Conservation (phyloP, 257 asterid genomes). For the Handroanthus guayacan region DNA sequence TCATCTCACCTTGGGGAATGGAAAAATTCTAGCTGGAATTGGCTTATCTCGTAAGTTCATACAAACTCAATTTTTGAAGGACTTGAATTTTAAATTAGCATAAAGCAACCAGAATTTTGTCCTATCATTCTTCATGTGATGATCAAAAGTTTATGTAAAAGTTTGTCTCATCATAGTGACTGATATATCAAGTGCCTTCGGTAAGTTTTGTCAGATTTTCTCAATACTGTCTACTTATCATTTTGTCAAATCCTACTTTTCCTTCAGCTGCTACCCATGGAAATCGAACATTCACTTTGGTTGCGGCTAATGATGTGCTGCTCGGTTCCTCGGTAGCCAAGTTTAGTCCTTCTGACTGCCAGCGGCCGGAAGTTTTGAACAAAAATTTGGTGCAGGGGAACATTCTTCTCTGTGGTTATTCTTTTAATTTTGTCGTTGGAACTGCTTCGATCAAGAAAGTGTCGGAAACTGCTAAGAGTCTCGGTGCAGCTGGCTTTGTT, state of each 20-base stretch:
- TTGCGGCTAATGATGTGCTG: conserved; percentile 93
- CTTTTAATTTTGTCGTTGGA: conserved; percentile 89
- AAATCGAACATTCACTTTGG: conserved; percentile 80
- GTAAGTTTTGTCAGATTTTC: conserved; percentile 5
- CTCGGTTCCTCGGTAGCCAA: conserved; percentile 73
- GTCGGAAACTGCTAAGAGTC: conserved; percentile 80
- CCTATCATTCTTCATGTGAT: not conserved
- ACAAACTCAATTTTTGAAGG: not conserved
- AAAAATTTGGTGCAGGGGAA: conserved; percentile 87
- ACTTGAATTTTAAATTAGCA: not conserved
- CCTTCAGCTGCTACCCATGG: conserved; percentile 90
- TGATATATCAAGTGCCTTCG: too few relatives aligned
- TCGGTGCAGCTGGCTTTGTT: conserved; percentile 95
- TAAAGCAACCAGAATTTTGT: not conserved
- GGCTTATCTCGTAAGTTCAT: conserved; percentile 91
- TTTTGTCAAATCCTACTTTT: conserved; percentile 27
- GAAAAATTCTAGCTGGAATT: conserved; percentile 81
- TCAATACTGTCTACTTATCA: conserved; percentile 21
- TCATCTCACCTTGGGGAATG: conserved; percentile 89
- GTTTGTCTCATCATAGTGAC: not conserved
- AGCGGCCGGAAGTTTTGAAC: conserved; percentile 87
- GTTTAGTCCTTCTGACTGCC: conserved; percentile 89
- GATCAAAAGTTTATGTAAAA: conserved; percentile 7
- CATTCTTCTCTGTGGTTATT: conserved; percentile 96
- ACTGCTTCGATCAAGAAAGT: conserved; percentile 89